These are phyloP conservation scores for Saturnispora besseyi DNA, from an alignment of 805 yeast species.

Conservation along the genomic window DNA sequence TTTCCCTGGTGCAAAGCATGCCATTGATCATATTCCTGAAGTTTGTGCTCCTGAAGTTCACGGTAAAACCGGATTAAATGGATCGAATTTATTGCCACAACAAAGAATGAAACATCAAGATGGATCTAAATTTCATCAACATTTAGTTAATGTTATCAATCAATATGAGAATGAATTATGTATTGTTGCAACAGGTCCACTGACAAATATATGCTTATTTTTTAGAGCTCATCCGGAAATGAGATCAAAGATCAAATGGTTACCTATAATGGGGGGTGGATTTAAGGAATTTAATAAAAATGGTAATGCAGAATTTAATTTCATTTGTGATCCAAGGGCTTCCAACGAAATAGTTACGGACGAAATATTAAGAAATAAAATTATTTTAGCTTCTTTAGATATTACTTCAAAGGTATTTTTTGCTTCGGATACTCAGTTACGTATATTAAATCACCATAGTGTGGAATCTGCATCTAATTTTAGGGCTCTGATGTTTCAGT, in stretches of 20 bases:
- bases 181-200: constrained; percentile 67
- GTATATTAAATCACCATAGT: constrained; percentile 30
- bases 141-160: constrained; percentile 17
- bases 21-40: constrained; percentile 41
- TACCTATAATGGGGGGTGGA: constrained; percentile 76
- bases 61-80: constrained; percentile 71
- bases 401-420: constrained; percentile 61
- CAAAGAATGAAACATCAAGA: constrained; percentile 28
- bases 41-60: constrained; percentile 54
- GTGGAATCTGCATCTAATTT: constrained; percentile 31
- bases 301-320: constrained; percentile 61
- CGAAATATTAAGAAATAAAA: constrained; percentile 36
- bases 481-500: constrained; percentile 45
- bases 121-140: constrained; percentile 19
- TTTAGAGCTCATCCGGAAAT: constrained; percentile 47
- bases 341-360: constrained; percentile 49
- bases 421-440: constrained; percentile 31
- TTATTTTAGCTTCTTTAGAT: constrained; percentile 55
- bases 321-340: constrained; percentile 68
- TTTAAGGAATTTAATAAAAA: constrained; percentile 24
- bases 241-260: constrained; percentile 36
- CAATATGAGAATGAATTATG: constrained; percentile 41
- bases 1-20: constrained; percentile 53
- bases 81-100: constrained; percentile 50
- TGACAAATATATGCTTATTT: constrained; percentile 61